These are phyloP conservation scores for Trifolium pratense DNA, from an alignment of 306 rosid genomes.

Conservation along the genomic window DNA sequence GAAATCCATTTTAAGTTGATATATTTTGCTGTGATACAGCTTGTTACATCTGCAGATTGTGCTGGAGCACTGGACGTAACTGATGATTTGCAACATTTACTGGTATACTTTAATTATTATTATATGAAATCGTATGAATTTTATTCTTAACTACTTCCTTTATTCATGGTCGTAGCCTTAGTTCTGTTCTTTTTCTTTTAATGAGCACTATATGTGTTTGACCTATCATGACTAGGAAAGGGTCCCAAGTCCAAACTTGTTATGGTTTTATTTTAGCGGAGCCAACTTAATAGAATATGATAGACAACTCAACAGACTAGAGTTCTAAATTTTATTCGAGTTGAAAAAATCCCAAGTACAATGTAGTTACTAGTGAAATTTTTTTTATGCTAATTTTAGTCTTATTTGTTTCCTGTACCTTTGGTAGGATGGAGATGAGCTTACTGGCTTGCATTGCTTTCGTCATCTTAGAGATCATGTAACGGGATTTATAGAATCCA, in stretches of 20 bases:
- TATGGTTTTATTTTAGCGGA: slow-evolving; percentile 11
- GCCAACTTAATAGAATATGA: slow-evolving; percentile 14
- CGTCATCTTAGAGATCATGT: slow-evolving; percentile 95
- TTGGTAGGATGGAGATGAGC: slow-evolving; percentile 93
- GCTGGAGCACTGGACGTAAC: slow-evolving; percentile 97
- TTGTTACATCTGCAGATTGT: slow-evolving; percentile 97
- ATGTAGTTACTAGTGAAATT: too few species aligned
- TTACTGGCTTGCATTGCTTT: slow-evolving; percentile 95
- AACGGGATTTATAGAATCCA: slow-evolving; percentile 83
- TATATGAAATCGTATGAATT: slow-evolving; percentile 20
- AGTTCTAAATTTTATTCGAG: slow-evolving; percentile 21
- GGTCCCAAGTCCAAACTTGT: slow-evolving; percentile 18
- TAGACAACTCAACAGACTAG: neutral
- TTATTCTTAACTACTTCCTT: neutral
- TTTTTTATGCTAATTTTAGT: slow-evolving; percentile 7
- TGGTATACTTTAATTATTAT: slow-evolving; percentile 59
- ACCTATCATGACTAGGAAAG: slow-evolving; percentile 1
- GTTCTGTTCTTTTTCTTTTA: slow-evolving; percentile 3
- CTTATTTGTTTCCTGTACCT: slow-evolving; percentile 43
- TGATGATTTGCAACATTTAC: slow-evolving; percentile 85
- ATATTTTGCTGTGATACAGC: slow-evolving; percentile 80
- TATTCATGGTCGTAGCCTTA: slow-evolving; percentile 15
- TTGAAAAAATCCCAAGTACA: neutral
- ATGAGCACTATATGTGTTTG: slow-evolving; percentile 26
- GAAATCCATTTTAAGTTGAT: slow-evolving; percentile 46